These are phyloP conservation scores for Lecanicillium sp. DNA, from an alignment of 2,329 filamentous ascomycete genomes.

Conservation along the genomic window DNA sequence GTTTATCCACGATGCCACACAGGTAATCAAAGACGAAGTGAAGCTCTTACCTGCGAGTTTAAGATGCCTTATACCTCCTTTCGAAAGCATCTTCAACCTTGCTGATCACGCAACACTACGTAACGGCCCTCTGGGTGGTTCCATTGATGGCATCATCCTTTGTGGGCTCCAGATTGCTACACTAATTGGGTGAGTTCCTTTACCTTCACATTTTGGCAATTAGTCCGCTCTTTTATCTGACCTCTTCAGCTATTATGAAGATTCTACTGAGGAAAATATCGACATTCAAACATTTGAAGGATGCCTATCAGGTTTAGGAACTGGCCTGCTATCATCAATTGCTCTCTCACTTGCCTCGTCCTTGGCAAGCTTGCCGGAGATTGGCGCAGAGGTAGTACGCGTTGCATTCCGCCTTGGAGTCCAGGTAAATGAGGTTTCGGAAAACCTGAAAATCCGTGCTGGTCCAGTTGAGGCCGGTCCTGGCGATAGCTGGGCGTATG, in stretches of 20 bases:
- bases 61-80: conserved; percentile 22
- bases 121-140: conserved; percentile 29
- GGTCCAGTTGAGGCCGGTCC: conserved; percentile 3
- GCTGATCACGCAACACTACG: conserved; percentile 25
- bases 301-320: conserved; percentile 32
- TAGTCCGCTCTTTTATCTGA: neutral
- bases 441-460: conserved; percentile 29
- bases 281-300: conserved; percentile 15
- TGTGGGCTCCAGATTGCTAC: conserved; percentile 28
- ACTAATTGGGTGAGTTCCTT: conserved; percentile 34
- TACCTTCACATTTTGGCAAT: too few relatives aligned
- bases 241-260: conserved; percentile 4
- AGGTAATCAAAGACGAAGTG: conserved; percentile 2
- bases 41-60: conserved; percentile 9
- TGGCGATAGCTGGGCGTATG: conserved; percentile 35
- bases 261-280: neutral
- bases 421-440: conserved; percentile 31
- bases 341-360: conserved; percentile 31
- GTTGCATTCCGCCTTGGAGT: conserved; percentile 38
- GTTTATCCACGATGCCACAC: neutral
- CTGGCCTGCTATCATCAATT: conserved; percentile 33
- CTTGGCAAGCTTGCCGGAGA: conserved; percentile 28
- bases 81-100: conserved; percentile 27
- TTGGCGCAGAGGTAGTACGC: conserved; percentile 32
- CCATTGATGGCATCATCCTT: conserved; percentile 36